phyloP scores from a whole-genome alignment of 169 alveolate species.

The Plasmodium fragile region DNA sequence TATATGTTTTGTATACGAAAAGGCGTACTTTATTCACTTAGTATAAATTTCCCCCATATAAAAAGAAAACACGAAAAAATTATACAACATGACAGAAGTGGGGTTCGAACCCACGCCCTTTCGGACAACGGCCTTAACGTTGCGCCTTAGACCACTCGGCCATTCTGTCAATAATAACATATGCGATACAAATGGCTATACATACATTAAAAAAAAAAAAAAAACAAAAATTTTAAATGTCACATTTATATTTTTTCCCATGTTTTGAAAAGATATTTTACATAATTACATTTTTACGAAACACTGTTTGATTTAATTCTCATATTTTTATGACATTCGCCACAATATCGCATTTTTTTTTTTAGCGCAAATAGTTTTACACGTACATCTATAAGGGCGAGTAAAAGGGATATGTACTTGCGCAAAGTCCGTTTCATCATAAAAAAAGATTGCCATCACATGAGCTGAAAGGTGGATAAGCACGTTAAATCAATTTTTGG shows the following conservation, averaged over 20 bases:
- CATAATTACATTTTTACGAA: neutral
- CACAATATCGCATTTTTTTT: neutral
- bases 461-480: neutral
- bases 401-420: neutral
- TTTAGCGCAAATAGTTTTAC: neutral
- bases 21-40: neutral
- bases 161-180: slow-evolving; percentile 84
- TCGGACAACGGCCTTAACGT: slow-evolving; percentile 99
- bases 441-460: neutral
- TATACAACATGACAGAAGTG: slow-evolving; percentile 97
- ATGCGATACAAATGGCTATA: neutral
- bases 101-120: slow-evolving; percentile 99
- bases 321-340: neutral
- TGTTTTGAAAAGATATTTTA: neutral
- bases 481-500: neutral
- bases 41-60: too few relatives aligned
- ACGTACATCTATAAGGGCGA: neutral
- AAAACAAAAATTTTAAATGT: neutral
- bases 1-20: neutral
- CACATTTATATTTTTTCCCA: neutral
- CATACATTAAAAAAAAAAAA: neutral
- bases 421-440: neutral
- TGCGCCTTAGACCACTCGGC: slow-evolving; percentile 99
- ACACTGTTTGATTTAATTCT: neutral
- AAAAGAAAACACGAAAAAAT: too few relatives aligned